Percentiles rank a stretch among this genome's conserved stretches.
phyloP scores from a whole-genome alignment of 345 rosid species.

The Gossypium ekmanianum region DNA sequence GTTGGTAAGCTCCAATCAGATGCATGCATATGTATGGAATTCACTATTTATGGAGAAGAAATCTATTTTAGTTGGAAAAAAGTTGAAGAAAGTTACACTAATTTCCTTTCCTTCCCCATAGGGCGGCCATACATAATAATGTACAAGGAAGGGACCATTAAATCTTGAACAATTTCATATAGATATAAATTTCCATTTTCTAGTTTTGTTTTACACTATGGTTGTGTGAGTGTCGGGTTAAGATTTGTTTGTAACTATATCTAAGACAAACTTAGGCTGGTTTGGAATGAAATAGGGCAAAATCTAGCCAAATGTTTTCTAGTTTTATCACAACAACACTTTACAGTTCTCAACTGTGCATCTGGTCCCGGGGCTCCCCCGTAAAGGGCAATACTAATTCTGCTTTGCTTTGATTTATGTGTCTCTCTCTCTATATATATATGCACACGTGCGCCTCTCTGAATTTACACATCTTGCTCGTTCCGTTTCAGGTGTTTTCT shows the following conservation, averaged over 20 bases:
- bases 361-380: constrained; percentile 32
- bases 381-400: not conserved
- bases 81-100: not conserved
- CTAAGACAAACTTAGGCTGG: constrained; percentile 15
- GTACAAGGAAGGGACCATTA: constrained; percentile 12
- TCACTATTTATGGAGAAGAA: not conserved
- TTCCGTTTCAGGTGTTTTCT: constrained; percentile 21
- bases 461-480: constrained; percentile 7
- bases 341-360: constrained; percentile 8
- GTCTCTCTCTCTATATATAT: not conserved
- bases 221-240: too few relatives aligned
- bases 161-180: not conserved
- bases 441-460: constrained; percentile 31
- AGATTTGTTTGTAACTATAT: not conserved
- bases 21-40: not conserved
- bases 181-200: too few relatives aligned
- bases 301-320: constrained; percentile 8
- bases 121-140: not conserved
- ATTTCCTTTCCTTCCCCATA: not conserved
- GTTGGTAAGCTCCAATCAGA: not conserved
- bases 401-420: not conserved
- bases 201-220: not conserved
- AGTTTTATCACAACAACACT: too few relatives aligned
- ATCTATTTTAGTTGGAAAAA: not conserved
- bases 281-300: constrained; percentile 24